phyloP scores from a whole-genome alignment of 371 early-diverging fungal genomes.

The Funneliformis caledonium region DNA sequence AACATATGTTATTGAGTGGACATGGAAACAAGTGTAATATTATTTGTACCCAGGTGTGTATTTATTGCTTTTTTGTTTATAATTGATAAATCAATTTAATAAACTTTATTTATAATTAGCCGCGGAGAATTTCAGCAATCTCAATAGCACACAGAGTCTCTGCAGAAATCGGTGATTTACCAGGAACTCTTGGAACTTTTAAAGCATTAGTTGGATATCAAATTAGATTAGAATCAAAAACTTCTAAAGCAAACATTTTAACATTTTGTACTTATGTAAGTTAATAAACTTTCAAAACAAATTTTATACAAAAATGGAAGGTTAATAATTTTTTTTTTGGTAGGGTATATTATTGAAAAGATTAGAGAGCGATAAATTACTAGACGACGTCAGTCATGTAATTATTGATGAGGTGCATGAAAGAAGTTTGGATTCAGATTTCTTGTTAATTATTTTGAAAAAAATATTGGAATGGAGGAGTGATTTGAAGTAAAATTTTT shows the following conservation, averaged over 20 bases:
- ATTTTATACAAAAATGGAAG: background rate
- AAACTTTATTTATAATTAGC: conserved; percentile 49
- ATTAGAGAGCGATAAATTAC: conserved; percentile 62
- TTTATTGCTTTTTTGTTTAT: background rate
- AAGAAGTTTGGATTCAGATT: conserved; percentile 81
- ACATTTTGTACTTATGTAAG: conserved; percentile 75
- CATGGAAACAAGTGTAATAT: conserved; percentile 61
- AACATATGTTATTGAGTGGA: conserved; percentile 54
- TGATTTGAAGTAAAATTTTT: conserved; percentile 63
- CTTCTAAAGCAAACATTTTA: conserved; percentile 61
- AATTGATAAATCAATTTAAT: background rate
- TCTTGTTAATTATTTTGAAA: conserved; percentile 71
- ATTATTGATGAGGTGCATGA: conserved; percentile 91
- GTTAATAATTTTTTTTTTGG: conserved; percentile 34
- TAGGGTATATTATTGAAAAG: conserved; percentile 75
- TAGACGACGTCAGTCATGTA: conserved; percentile 71
- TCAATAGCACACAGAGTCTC: conserved; percentile 92
- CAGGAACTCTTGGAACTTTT: conserved; percentile 54
- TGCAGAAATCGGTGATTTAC: conserved; percentile 70
- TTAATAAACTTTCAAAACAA: background rate
- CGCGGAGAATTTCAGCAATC: conserved; percentile 94
- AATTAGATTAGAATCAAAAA: conserved; percentile 73
- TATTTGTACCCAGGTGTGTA: conserved; percentile 82
- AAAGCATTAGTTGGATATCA: conserved; percentile 82
- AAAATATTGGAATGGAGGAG: conserved; percentile 54